Percentiles rank a stretch among this genome's conserved stretches.
phyloP scores from a whole-genome alignment of 805 yeast species.

The Saccharomycopsis javanensis region DNA sequence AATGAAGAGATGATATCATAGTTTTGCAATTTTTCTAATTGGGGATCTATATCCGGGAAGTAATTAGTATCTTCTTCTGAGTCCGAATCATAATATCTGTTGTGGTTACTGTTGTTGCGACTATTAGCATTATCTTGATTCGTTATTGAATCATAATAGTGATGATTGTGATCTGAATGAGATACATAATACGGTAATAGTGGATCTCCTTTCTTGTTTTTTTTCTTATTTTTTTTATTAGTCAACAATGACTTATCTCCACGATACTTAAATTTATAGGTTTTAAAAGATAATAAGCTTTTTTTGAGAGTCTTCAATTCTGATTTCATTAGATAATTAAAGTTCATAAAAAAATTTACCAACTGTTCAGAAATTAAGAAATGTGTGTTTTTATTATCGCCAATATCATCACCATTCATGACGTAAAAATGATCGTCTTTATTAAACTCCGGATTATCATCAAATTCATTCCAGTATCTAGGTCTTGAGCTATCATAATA shows the following conservation, averaged over 20 bases:
- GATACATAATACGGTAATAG: not conserved
- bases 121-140: not conserved
- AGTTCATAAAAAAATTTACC: slow-evolving; percentile 10
- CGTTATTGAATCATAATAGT: not conserved
- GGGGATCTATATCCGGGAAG: slow-evolving; percentile 6
- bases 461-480: slow-evolving; percentile 20
- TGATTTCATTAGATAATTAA: not conserved
- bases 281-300: not conserved
- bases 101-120: not conserved
- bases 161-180: not conserved
- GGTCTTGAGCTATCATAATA: not conserved
- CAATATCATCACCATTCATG: slow-evolving; percentile 3
- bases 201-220: not conserved
- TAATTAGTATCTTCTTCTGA: not conserved
- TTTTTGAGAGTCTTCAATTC: not conserved
- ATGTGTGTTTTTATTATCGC: not conserved
- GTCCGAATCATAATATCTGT: not conserved
- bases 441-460: slow-evolving; percentile 17
- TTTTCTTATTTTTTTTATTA: not conserved
- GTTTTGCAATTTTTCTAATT: slow-evolving; percentile 7
- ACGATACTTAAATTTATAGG: not conserved
- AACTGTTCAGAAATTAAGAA: slow-evolving; percentile 11
- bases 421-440: slow-evolving; percentile 4
- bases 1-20: slow-evolving; percentile 17
- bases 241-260: not conserved